Evolutionary conservation across 306 rosid species (phyloP).

Genomic region (Rosa rugosa): DNA sequence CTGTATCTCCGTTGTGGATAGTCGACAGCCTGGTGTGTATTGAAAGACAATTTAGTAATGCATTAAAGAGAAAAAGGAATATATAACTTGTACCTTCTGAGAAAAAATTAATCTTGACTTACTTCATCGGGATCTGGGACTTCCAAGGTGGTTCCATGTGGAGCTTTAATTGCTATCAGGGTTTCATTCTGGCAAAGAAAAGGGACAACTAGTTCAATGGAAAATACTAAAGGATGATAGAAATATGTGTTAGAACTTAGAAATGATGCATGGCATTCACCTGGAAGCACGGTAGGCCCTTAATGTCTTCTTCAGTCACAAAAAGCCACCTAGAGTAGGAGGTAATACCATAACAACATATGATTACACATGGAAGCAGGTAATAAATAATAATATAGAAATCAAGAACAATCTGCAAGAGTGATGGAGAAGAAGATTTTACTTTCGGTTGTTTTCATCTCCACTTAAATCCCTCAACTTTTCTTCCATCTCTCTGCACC

Average conservation of each 20-base stretch:
- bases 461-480: conserved; percentile 77
- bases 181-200: conserved; percentile 80
- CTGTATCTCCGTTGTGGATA: conserved; percentile 90
- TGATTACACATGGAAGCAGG: background rate
- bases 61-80: conserved; percentile 29
- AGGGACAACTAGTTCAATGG: conserved; percentile 26
- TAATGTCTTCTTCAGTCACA: conserved; percentile 92
- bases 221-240: conserved; percentile 16
- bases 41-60: conserved; percentile 38
- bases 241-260: conserved; percentile 19
- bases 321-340: conserved; percentile 65
- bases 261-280: conserved; percentile 41
- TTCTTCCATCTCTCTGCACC: conserved; percentile 88
- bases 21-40: conserved; percentile 73
- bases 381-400: background rate
- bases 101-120: conserved; percentile 41
- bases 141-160: conserved; percentile 98
- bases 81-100: conserved; percentile 22
- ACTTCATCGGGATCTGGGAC: conserved; percentile 99
- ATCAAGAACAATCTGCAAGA: conserved; percentile 18
- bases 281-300: conserved; percentile 80
- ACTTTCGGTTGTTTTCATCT: conserved; percentile 83
- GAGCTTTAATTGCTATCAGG: conserved; percentile 93
- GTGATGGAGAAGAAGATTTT: conserved; percentile 22
- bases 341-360: background rate